Conservation (phyloP, 2,329 filamentous ascomycete genomes). For the Fusarium aywerte region DNA sequence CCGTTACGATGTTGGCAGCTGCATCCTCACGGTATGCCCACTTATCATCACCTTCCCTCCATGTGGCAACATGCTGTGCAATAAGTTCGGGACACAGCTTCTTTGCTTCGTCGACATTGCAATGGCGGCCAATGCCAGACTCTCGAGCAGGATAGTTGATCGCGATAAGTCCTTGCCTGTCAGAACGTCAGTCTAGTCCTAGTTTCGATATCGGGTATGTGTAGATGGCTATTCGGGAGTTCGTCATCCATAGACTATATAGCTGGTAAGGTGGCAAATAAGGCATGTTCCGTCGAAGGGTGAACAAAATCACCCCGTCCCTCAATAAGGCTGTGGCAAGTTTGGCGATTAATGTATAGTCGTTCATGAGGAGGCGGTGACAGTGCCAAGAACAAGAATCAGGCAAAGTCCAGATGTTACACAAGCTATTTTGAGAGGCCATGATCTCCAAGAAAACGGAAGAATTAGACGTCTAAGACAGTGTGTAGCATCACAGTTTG, state of each 20-base stretch:
- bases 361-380: not conserved
- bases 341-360: not conserved
- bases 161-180: conserved; percentile 88
- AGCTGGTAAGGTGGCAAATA: not conserved
- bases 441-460: not conserved
- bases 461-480: not conserved
- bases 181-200: conserved; percentile 27
- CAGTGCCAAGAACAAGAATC: not conserved
- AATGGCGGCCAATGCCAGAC: conserved; percentile 82
- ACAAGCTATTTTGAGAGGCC: not conserved
- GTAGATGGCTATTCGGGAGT: not conserved
- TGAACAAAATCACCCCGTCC: not conserved
- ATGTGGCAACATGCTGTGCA: conserved; percentile 93
- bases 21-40: conserved; percentile 93
- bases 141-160: conserved; percentile 93
- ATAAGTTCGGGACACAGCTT: conserved; percentile 87
- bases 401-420: not conserved
- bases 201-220: not conserved
- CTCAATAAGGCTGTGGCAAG: not conserved
- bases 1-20: conserved; percentile 79
- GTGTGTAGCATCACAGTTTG: not conserved
- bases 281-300: not conserved
- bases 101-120: conserved; percentile 82
- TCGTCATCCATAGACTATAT: not conserved
- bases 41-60: conserved; percentile 88